Conservation (phyloP, 179 eudicot genomes). For the Amaranthus tricolor region DNA sequence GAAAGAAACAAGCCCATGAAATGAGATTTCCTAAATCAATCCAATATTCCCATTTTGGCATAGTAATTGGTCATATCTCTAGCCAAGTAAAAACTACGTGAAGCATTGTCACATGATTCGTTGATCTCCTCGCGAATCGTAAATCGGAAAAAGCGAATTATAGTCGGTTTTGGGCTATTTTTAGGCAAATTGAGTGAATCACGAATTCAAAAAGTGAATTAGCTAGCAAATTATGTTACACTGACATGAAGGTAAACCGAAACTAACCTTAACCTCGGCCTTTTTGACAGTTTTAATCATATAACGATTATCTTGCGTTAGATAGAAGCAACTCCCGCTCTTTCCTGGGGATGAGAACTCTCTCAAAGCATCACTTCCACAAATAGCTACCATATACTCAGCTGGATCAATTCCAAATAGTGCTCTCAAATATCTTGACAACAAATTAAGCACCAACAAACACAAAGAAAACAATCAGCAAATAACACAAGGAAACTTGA, state of each 20-base stretch:
- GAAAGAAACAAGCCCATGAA: conserved; percentile 4
- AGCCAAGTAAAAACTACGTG: background rate
- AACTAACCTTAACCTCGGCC: conserved; percentile 93
- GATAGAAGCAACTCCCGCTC: conserved; percentile 93
- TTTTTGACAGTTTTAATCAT: conserved; percentile 96
- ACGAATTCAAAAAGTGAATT: too few relatives aligned
- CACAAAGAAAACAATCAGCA: conserved; percentile 22
- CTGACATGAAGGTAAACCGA: background rate
- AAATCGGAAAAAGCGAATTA: too few relatives aligned
- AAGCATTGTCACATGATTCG: background rate
- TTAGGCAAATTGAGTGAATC: too few relatives aligned
- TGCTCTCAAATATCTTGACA: conserved; percentile 67
- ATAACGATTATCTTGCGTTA: conserved; percentile 92
- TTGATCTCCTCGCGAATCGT: too few relatives aligned
- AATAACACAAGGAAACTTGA: background rate
- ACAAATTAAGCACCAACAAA: conserved; percentile 5
- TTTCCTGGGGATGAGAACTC: conserved; percentile 98
- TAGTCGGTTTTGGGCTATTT: too few relatives aligned
- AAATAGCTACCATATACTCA: conserved; percentile 95
- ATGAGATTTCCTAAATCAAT: background rate
- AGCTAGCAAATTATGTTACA: too few relatives aligned
- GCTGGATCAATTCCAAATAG: conserved; percentile 88
- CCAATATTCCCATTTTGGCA: background rate
- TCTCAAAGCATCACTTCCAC: conserved; percentile 87
- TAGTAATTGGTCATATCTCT: background rate